These are phyloP conservation scores for Neurospora sp. DNA, from an alignment of 495 filamentous ascomycete genomes.

Conservation along the genomic window DNA sequence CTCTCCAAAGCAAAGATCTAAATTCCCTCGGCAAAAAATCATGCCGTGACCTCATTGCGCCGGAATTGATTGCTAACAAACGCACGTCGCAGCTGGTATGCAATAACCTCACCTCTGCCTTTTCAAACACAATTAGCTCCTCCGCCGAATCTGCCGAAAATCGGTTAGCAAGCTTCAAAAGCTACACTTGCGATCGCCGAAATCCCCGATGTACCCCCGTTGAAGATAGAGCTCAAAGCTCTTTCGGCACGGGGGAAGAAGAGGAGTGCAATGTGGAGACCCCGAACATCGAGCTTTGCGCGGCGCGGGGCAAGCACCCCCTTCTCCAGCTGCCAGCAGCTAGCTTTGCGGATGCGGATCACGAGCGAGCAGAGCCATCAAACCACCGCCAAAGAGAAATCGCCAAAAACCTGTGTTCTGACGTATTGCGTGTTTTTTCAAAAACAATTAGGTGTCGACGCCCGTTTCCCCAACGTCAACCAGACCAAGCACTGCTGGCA, in stretches of 20 bases:
- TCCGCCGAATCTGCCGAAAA: constrained; percentile 1
- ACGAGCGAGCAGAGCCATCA: constrained; percentile 4
- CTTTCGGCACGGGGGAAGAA: neutral
- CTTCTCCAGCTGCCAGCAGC: neutral
- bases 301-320: constrained; percentile 5
- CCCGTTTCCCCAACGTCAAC: constrained; percentile 97
- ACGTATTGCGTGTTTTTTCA: neutral
- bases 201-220: neutral
- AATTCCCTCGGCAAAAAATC: constrained; percentile 24
- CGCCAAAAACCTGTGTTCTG: neutral
- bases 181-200: neutral
- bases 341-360: neutral
- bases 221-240: neutral
- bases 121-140: neutral
- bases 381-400: constrained; percentile 5
- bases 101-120: constrained; percentile 1
- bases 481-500: constrained; percentile 94
- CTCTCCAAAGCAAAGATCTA: neutral
- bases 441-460: constrained; percentile 71
- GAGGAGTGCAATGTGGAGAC: neutral
- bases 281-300: neutral
- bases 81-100: constrained; percentile 36
- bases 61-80: constrained; percentile 13
- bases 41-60: constrained; percentile 24
- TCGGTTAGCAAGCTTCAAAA: neutral